phyloP scores from a whole-genome alignment of 257 asterid species.

The Knoxia roxburghii region DNA sequence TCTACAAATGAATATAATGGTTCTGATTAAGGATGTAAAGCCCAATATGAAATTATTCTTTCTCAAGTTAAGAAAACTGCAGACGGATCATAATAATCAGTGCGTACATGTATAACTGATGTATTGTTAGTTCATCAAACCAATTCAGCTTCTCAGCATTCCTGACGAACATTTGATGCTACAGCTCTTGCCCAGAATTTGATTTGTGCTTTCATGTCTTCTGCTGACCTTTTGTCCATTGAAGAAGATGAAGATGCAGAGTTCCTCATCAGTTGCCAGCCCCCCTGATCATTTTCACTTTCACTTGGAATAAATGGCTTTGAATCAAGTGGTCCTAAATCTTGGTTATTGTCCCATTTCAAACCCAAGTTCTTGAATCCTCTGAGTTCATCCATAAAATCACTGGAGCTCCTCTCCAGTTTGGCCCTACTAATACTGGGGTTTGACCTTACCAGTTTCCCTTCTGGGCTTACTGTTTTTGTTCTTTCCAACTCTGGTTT shows the following conservation, averaged over 20 bases:
- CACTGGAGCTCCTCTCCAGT: constrained; percentile 26
- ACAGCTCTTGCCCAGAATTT: constrained; percentile 95
- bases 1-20: too few relatives aligned
- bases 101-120: too few relatives aligned
- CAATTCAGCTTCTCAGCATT: constrained; percentile 33
- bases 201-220: constrained; percentile 78
- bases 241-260: constrained; percentile 25
- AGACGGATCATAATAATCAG: too few relatives aligned
- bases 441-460: constrained; percentile 21
- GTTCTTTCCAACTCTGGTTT: constrained; percentile 30
- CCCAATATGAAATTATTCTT: too few relatives aligned
- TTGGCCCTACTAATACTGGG: constrained; percentile 11
- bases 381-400: constrained; percentile 33
- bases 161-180: constrained; percentile 85
- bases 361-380: constrained; percentile 41
- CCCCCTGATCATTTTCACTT: constrained; percentile 25
- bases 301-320: constrained; percentile 12
- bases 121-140: neutral
- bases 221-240: constrained; percentile 44
- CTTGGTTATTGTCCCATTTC: constrained; percentile 25
- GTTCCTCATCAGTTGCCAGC: constrained; percentile 18
- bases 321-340: constrained; percentile 15
- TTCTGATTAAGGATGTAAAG: too few relatives aligned
- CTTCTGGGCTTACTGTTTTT: constrained; percentile 17
- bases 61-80: neutral